phyloP scores from a whole-genome alignment of 495 filamentous ascomycete species.

The Penicillium malachiteum region DNA sequence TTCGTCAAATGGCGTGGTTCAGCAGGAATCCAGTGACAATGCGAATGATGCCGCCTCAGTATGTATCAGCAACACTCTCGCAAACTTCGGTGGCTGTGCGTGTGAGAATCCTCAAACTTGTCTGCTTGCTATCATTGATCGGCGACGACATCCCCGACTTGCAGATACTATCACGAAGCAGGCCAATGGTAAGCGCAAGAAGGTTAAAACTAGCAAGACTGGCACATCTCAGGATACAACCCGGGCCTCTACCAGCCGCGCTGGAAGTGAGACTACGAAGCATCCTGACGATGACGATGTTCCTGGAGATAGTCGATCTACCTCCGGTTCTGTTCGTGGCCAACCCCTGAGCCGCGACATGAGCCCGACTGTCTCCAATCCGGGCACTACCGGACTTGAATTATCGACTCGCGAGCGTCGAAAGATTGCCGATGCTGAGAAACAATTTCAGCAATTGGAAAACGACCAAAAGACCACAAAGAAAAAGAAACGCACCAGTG shows the following conservation, averaged over 20 bases:
- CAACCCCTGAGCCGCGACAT: constrained; percentile 80
- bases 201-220: constrained; percentile 54
- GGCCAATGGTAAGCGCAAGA: constrained; percentile 52
- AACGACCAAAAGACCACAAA: constrained; percentile 46
- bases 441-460: constrained; percentile 62
- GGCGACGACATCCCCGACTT: constrained; percentile 54
- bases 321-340: constrained; percentile 70
- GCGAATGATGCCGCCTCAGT: constrained; percentile 47
- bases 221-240: constrained; percentile 66
- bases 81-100: constrained; percentile 86
- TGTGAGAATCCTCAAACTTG: constrained; percentile 67
- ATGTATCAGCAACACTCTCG: constrained; percentile 71
- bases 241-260: constrained; percentile 72
- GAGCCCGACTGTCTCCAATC: constrained; percentile 53
- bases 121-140: constrained; percentile 71
- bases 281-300: constrained; percentile 51
- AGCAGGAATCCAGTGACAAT: constrained; percentile 43
- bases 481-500: constrained; percentile 50
- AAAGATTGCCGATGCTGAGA: constrained; percentile 82
- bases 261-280: constrained; percentile 68
- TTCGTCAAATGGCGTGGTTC: constrained; percentile 47
- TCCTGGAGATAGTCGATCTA: constrained; percentile 55
- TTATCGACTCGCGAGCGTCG: constrained; percentile 83
- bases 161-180: constrained; percentile 35
- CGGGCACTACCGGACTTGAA: constrained; percentile 49